Conservation (phyloP, 805 yeast species). For the Scheffersomyces lignosus region DNA sequence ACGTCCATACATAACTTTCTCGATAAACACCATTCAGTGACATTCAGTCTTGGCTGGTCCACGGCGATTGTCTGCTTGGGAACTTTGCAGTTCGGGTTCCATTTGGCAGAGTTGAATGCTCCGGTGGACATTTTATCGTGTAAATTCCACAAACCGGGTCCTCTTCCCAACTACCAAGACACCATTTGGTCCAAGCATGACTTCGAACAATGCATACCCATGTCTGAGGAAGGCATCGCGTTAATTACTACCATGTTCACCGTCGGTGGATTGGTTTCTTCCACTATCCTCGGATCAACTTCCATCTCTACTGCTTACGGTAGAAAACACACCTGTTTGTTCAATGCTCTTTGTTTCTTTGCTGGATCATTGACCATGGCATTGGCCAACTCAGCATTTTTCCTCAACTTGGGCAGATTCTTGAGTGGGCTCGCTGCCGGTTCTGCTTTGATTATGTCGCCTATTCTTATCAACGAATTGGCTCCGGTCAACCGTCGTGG, state of each 20-base stretch:
- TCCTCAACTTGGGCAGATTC: constrained; percentile 32
- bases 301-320: constrained; percentile 23
- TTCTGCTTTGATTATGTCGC: constrained; percentile 38
- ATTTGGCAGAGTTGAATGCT: constrained; percentile 39
- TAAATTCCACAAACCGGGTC: constrained; percentile 16
- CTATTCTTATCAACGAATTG: constrained; percentile 39
- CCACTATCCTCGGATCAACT: constrained; percentile 29
- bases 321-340: constrained; percentile 20
- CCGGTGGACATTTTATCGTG: constrained; percentile 32
- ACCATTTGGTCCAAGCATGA: constrained; percentile 27
- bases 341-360: constrained; percentile 10
- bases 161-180: constrained; percentile 19
- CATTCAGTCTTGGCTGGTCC: constrained; percentile 35
- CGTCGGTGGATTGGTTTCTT: constrained; percentile 35
- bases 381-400: constrained; percentile 16
- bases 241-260: constrained; percentile 35
- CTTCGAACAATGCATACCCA: constrained; percentile 29
- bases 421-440: constrained; percentile 41
- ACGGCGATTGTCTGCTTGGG: constrained; percentile 33
- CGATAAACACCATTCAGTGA: constrained; percentile 22
- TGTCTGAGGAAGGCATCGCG: constrained; percentile 21
- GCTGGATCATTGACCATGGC: constrained; percentile 31
- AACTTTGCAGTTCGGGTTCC: constrained; percentile 41
- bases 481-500: constrained; percentile 43
- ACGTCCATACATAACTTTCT: constrained; percentile 1